phyloP scores from a whole-genome alignment of 345 rosid species.

The Limnanthes douglasii region DNA sequence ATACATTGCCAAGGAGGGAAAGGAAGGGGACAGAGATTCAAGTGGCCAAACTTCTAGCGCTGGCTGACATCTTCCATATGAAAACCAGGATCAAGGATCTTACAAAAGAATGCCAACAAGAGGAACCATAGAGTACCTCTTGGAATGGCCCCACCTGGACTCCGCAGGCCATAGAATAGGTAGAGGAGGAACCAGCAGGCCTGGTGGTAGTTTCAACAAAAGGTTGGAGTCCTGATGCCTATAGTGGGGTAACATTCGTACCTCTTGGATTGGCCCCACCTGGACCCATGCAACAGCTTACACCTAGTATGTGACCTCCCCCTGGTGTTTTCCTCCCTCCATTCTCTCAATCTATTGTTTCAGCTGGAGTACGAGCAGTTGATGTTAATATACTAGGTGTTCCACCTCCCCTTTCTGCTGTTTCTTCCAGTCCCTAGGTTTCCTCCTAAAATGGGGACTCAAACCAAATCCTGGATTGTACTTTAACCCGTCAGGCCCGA shows the following conservation, averaged over 20 bases:
- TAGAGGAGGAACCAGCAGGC: conserved; percentile 82
- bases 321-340: conserved; percentile 76
- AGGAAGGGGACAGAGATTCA: too few relatives aligned
- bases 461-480: conserved; percentile 68
- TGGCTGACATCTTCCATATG: too few relatives aligned
- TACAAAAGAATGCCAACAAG: too few relatives aligned
- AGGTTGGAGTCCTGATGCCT: conserved; percentile 61
- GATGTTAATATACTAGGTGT: conserved; percentile 82
- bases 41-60: too few relatives aligned
- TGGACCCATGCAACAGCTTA: conserved; percentile 69
- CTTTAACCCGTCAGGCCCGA: conserved; percentile 70
- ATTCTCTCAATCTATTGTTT: conserved; percentile 63
- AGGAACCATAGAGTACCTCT: too few relatives aligned
- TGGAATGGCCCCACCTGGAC: too few relatives aligned
- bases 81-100: too few relatives aligned
- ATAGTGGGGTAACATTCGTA: conserved; percentile 78
- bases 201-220: conserved; percentile 77
- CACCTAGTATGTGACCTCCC: conserved; percentile 83
- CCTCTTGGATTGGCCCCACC: conserved; percentile 92
- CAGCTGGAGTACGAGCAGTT: conserved; percentile 86
- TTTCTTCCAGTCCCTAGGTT: conserved; percentile 58
- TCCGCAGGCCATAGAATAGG: conserved; percentile 65
- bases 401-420: conserved; percentile 81
- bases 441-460: too few relatives aligned
- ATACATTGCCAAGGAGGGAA: too few relatives aligned